Percentiles rank a stretch among this genome's conserved stretches.
phyloP scores from a whole-genome alignment of 2,329 filamentous ascomycete species.

The Fusarium staphyleae region DNA sequence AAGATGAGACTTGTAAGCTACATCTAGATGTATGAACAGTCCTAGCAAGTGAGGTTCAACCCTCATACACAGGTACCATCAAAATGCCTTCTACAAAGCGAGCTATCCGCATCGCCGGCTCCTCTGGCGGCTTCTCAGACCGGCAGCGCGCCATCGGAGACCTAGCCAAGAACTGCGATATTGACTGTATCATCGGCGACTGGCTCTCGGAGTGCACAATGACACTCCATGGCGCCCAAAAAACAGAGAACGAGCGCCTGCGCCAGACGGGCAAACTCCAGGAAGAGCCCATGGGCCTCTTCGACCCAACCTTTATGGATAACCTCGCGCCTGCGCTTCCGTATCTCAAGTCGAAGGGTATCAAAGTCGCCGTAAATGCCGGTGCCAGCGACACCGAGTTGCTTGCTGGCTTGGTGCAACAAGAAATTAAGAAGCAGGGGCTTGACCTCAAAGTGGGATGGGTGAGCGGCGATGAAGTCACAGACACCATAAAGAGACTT shows the following conservation, averaged over 20 bases:
- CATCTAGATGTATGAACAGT: too few relatives aligned
- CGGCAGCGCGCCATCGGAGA: constrained; percentile 51
- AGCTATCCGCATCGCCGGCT: constrained; percentile 51
- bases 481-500: constrained; percentile 35
- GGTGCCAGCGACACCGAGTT: constrained; percentile 47
- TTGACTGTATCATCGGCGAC: constrained; percentile 44
- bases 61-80: not conserved
- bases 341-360: constrained; percentile 43
- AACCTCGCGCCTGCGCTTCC: constrained; percentile 41
- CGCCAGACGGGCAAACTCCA: constrained; percentile 32
- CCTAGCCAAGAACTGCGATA: constrained; percentile 49
- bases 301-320: constrained; percentile 47
- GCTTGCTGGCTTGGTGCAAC: constrained; percentile 38
- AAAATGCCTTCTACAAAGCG: constrained; percentile 42
- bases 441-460: constrained; percentile 47
- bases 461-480: constrained; percentile 48
- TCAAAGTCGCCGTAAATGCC: constrained; percentile 49
- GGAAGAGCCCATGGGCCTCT: constrained; percentile 43
- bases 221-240: constrained; percentile 43
- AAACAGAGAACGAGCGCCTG: constrained; percentile 37
- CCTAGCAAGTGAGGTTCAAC: too few relatives aligned
- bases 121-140: constrained; percentile 53
- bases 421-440: constrained; percentile 40
- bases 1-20: too few relatives aligned
- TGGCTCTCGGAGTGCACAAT: constrained; percentile 46